phyloP scores from a whole-genome alignment of 176 grass and related monocot species.

The Rhipidocladum racemiflorum region DNA sequence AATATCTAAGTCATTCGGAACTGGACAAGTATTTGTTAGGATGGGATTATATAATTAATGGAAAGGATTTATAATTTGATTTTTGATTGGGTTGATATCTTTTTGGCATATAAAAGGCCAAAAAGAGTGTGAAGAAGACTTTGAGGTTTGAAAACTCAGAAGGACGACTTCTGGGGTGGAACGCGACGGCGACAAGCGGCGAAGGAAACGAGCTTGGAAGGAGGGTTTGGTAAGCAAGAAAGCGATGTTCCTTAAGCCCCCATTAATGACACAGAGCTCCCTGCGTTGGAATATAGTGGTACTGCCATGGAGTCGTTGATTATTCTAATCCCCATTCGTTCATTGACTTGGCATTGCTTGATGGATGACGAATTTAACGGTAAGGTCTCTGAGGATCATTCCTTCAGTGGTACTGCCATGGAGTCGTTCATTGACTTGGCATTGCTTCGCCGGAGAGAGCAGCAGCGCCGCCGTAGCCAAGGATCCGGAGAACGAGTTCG shows the following conservation, averaged over 20 bases:
- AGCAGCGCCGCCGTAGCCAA: neutral
- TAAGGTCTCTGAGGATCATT: no score
- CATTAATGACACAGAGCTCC: neutral
- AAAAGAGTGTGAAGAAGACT: neutral
- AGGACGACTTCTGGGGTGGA: neutral
- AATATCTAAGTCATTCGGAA: neutral
- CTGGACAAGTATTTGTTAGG: neutral
- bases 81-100: neutral
- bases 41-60: neutral
- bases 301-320: neutral
- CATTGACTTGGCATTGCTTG: slow-evolving; percentile 20
- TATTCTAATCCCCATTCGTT: slow-evolving; percentile 1
- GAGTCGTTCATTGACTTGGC: no score
- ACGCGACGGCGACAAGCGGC: slow-evolving; percentile 3
- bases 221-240: slow-evolving; percentile 16
- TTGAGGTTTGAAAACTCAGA: neutral
- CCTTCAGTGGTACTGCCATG: no score
- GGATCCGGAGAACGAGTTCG: slow-evolving; percentile 17
- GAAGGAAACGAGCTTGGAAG: neutral
- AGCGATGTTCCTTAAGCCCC: neutral
- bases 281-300: neutral
- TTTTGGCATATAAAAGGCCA: neutral
- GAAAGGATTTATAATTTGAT: neutral
- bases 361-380: no score
- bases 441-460: slow-evolving; percentile 33